phyloP scores from a whole-genome alignment of 305 asterid species.

The Fraxinus baroniana region DNA sequence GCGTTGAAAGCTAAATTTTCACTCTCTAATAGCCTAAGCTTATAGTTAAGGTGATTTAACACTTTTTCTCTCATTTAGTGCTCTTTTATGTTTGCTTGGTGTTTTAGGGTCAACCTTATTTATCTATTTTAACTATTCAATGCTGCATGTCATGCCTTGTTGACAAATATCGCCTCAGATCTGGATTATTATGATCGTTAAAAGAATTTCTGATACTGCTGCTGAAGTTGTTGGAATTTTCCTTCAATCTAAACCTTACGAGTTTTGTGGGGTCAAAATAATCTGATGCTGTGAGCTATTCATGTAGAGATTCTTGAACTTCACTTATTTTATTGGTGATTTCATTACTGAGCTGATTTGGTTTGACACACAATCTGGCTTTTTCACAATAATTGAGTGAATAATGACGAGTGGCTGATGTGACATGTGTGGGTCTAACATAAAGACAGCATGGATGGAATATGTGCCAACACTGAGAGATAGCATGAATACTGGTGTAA shows the following conservation, averaged over 20 bases:
- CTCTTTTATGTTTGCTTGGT: conserved; percentile 31
- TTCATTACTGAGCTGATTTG: conserved; percentile 40
- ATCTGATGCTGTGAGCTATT: not conserved
- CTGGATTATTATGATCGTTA: conserved; percentile 25
- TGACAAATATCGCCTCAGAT: conserved; percentile 16
- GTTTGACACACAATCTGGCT: conserved; percentile 41
- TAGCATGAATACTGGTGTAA: conserved; percentile 13
- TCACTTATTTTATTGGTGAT: conserved; percentile 26
- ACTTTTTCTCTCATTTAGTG: conserved; percentile 18
- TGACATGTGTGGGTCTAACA: conserved; percentile 45
- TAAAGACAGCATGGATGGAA: conserved; percentile 23
- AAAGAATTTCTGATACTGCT: conserved; percentile 1
- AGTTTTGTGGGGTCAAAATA: not conserved
- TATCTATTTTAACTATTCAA: conserved; percentile 31
- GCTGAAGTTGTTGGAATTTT: not conserved
- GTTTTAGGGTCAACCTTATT: conserved; percentile 33
- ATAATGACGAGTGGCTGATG: conserved; percentile 44
- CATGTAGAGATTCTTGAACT: conserved; percentile 23
- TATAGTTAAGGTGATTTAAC: not conserved
- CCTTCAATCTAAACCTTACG: not conserved
- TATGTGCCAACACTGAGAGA: conserved; percentile 23
- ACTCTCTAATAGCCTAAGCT: not conserved
- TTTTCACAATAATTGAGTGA: conserved; percentile 42
- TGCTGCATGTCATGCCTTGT: conserved; percentile 25
- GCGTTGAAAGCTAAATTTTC: not conserved